phyloP scores from a whole-genome alignment of 345 rosid genomes.

The Xanthoceras sorbifolium region DNA sequence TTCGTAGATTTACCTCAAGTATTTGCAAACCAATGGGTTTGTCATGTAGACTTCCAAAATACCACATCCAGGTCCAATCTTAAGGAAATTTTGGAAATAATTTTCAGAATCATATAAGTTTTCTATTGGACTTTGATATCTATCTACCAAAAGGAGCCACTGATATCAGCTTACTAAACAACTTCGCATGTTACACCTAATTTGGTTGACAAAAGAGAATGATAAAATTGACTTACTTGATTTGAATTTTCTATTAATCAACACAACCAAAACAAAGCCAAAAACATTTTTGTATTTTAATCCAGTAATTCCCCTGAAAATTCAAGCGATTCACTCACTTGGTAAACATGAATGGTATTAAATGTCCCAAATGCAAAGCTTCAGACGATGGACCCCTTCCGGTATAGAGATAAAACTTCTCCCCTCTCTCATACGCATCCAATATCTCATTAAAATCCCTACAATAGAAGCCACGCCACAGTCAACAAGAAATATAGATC shows the following conservation, averaged over 20 bases:
- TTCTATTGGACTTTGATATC: background rate
- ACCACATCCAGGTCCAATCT: background rate
- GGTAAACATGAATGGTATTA: conserved; percentile 95
- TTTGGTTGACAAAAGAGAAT: too few relatives aligned
- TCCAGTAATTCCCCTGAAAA: background rate
- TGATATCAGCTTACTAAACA: too few relatives aligned
- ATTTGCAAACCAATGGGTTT: too few relatives aligned
- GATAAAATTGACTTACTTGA: background rate
- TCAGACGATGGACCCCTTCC: conserved; percentile 98
- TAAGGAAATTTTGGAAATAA: background rate
- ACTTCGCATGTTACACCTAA: too few relatives aligned
- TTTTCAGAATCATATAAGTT: conserved; percentile 6
- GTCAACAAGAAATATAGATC: background rate
- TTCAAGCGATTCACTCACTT: conserved; percentile 45
- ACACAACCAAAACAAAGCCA: background rate
- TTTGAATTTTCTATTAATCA: background rate
- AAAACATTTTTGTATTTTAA: background rate
- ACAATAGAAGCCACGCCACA: background rate
- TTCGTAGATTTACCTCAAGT: too few relatives aligned
- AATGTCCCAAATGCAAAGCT: conserved; percentile 88
- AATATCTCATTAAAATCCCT: conserved; percentile 75
- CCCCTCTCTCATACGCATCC: conserved; percentile 77
- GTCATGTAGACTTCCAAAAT: background rate
- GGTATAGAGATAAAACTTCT: conserved; percentile 84
- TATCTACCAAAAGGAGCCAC: background rate